Evolutionary conservation across 495 filamentous ascomycete species (phyloP).

Genomic region (Hypomontagnella submonticulosa): DNA sequence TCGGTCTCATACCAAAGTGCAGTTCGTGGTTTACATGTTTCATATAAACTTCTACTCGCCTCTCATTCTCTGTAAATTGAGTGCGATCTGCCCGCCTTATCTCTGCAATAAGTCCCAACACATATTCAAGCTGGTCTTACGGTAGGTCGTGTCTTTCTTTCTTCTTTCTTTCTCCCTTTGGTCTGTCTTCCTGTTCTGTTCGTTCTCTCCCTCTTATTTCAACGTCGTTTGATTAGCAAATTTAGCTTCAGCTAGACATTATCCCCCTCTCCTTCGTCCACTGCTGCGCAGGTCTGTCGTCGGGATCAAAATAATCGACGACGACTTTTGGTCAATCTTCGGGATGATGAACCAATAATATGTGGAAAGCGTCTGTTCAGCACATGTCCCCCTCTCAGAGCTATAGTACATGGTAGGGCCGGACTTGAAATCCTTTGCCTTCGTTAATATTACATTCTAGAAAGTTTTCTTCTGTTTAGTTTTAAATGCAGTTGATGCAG

Average conservation of each 20-base stretch:
- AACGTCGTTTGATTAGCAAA: constrained; percentile 18
- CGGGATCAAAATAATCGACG: constrained; percentile 1
- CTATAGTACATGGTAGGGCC: constrained; percentile 35
- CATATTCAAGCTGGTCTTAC: constrained; percentile 41
- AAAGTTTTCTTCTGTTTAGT: constrained; percentile 13
- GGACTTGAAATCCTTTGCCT: constrained; percentile 3
- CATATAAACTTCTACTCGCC: constrained; percentile 10
- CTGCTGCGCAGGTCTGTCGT: constrained; percentile 9
- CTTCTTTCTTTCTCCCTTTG: background rate
- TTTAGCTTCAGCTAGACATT: constrained; percentile 36
- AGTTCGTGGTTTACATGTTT: constrained; percentile 1
- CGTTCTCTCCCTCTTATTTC: background rate
- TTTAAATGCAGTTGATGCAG: constrained; percentile 8
- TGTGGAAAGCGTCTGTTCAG: constrained; percentile 4
- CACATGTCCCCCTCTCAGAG: constrained; percentile 20
- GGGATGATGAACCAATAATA: constrained; percentile 10
- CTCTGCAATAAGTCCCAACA: constrained; percentile 39
- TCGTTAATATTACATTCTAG: constrained; percentile 40
- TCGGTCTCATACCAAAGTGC: background rate
- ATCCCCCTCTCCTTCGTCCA: constrained; percentile 11
- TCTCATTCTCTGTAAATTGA: constrained; percentile 30
- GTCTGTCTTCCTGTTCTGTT: no score
- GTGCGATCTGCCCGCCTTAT: constrained; percentile 38
- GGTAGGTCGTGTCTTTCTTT: constrained; percentile 19
- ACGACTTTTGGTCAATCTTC: constrained; percentile 4